Evolutionary conservation across 2,329 filamentous ascomycete species (phyloP).

Genomic region (Talaromyces sp.): DNA sequence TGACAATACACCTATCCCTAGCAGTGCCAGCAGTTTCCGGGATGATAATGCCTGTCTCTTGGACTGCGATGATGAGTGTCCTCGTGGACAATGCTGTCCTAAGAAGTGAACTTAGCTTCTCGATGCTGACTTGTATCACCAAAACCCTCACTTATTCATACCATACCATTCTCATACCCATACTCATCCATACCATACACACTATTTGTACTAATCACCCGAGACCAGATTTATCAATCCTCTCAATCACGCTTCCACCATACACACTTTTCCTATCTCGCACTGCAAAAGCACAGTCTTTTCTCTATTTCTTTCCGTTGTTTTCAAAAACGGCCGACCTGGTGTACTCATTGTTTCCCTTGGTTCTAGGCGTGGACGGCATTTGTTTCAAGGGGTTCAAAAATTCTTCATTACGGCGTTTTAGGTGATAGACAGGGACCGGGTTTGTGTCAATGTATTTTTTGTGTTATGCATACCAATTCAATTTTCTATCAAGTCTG

Average conservation of each 20-base stretch:
- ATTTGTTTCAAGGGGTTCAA: not conserved
- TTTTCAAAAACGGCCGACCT: too few relatives aligned
- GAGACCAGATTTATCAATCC: not conserved
- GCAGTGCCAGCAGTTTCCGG: constrained; percentile 38
- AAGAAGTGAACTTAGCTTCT: constrained; percentile 26
- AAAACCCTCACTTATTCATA: constrained; percentile 1
- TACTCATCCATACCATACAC: not conserved
- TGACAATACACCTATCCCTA: constrained; percentile 24
- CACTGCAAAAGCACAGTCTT: not conserved
- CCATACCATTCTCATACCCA: not conserved
- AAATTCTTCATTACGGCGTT: not conserved
- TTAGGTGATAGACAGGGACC: not conserved
- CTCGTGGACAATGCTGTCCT: constrained; percentile 44
- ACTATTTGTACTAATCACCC: constrained; percentile 5
- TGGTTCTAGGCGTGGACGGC: not conserved
- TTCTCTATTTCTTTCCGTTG: not conserved
- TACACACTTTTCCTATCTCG: too few relatives aligned
- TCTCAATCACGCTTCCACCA: not conserved
- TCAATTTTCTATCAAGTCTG: not conserved
- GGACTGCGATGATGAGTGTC: constrained; percentile 49
- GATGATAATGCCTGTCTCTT: constrained; percentile 46
- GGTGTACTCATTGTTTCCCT: not conserved
- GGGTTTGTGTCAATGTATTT: not conserved
- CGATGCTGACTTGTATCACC: not conserved
- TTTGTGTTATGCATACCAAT: not conserved